Base-by-base conservation (phyloP, 1,284 basidiomycete species). In the Tylopilus orsonianus region DNA sequence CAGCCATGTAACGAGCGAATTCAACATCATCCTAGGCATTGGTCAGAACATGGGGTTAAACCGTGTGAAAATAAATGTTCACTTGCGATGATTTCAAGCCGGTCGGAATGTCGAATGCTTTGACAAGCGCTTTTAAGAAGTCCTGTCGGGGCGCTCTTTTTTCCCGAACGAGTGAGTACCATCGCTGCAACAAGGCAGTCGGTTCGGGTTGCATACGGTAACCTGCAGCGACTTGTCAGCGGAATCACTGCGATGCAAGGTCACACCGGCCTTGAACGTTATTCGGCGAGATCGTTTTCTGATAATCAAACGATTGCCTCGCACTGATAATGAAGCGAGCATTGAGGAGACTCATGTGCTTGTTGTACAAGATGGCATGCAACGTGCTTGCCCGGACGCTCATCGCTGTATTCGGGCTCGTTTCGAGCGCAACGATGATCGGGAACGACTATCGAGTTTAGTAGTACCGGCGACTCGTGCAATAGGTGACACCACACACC, bases 361-460 rank as follows among this genome's bases (percentile, higher is more conserved):
- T 98, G 51, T 77, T 80, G 59, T 97, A 90, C 13, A 99, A 71
- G 23, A 90, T 78, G 0, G 83, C 73, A 64, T 98, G 95, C 10
- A 98, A 71, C 1, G 84, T 80, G 52, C 81, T 85, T 0, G 95
- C 97, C 44, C 90, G 80, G 29, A 79, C 76, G 44, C 87, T 85
- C 22, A 95, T 71, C 2, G 69, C 65, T 0, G 69, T 54, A 43
- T 80, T 78, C 3, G 85, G 74, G 56, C 87, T 87, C 0, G 95
- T 97, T 68, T 98, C 95, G 12, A 99, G 78, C 2, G 96, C 90
- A 10, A 99, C 84, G 47, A 99, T 87, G 24, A 93, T 81, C 0
- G 97, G 94, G 59, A 97, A 85, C 34, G 92, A 96, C 84, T 97
- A 58, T 27, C n/a, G 18, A 24, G 18, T 37, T 36, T 0, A 20